Percentiles rank a stretch among this genome's conserved stretches.
These are phyloP conservation scores for Sarcodon aspratus DNA, from an alignment of 768 basidiomycete species.

Conservation along the genomic window DNA sequence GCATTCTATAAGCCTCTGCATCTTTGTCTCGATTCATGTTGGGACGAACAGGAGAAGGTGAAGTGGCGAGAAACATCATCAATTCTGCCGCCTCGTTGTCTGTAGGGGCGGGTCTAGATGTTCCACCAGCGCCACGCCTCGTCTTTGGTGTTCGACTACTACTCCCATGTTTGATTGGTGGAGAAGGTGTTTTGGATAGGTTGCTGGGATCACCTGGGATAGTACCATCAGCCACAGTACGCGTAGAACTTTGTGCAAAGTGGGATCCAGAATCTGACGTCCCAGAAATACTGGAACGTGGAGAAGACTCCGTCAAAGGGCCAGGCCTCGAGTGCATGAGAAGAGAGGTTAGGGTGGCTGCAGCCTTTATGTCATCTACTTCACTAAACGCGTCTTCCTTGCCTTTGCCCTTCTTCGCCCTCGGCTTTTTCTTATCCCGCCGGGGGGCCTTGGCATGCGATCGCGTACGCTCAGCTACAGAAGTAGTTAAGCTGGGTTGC, in stretches of 20 bases:
- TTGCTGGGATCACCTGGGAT: conserved; percentile 25
- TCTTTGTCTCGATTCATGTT: conserved; percentile 29
- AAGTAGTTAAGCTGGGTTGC: conserved; percentile 7
- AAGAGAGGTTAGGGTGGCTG: conserved; percentile 67
- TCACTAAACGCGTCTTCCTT: conserved; percentile 24
- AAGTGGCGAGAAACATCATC: conserved; percentile 77
- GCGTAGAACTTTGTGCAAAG: conserved; percentile 56
- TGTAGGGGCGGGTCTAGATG: conserved; percentile 38
- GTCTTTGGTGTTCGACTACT: background rate
- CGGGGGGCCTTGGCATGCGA: conserved; percentile 1
- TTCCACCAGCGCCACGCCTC: conserved; percentile 5
- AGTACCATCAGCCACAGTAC: conserved; percentile 28
- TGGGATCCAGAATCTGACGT: conserved; percentile 61
- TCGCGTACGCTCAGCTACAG: conserved; percentile 9
- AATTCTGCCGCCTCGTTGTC: conserved; percentile 82
- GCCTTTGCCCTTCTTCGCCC: conserved; percentile 8
- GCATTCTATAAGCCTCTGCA: conserved; percentile 40
- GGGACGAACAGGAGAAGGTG: conserved; percentile 67
- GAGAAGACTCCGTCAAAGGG: conserved; percentile 45
- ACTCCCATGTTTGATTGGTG: conserved; percentile 9
- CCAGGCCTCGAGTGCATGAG: conserved; percentile 55
- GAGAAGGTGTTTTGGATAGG: conserved; percentile 19
- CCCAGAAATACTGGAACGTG: conserved; percentile 59
- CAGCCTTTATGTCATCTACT: conserved; percentile 73
- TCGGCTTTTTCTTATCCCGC: conserved; percentile 5